phyloP scores from a whole-genome alignment of 169 alveolate species.

The Theileria annulata region DNA sequence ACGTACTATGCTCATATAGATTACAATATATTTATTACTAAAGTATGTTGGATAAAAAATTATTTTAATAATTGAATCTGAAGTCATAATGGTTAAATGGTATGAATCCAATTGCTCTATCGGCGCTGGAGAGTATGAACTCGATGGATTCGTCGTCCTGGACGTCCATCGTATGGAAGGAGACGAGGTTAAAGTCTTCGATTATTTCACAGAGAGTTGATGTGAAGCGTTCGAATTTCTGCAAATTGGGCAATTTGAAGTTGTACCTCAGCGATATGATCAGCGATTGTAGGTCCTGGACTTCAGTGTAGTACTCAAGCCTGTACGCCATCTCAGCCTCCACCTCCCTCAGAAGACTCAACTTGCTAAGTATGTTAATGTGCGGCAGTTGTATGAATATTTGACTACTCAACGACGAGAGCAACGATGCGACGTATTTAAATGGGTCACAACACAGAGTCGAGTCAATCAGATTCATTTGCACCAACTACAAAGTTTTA shows the following conservation, averaged over 20 bases:
- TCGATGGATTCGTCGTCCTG: constrained; percentile 79
- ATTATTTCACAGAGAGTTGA: constrained; percentile 50
- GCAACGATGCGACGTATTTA: constrained; percentile 88
- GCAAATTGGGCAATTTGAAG: constrained; percentile 16
- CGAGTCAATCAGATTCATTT: constrained; percentile 85
- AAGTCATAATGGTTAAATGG: constrained; percentile 35
- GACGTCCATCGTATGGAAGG: constrained; percentile 83
- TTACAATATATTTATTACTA: not conserved
- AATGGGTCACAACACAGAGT: constrained; percentile 88
- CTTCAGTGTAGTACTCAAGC: constrained; percentile 53
- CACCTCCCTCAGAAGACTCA: constrained; percentile 81
- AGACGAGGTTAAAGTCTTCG: constrained; percentile 59
- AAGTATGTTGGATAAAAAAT: not conserved
- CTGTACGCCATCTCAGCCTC: constrained; percentile 74
- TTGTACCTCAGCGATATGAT: constrained; percentile 25
- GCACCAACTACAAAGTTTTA: constrained; percentile 69
- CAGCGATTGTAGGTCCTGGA: constrained; percentile 29
- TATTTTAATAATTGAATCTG: not conserved
- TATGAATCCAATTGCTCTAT: constrained; percentile 84
- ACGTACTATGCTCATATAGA: not conserved
- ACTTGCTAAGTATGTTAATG: constrained; percentile 88
- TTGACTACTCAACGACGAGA: constrained; percentile 91
- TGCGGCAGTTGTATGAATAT: constrained; percentile 93
- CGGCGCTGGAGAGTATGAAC: constrained; percentile 74
- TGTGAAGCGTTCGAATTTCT: constrained; percentile 45